A percentile compares a stretch with the other conserved stretches of the same genome.
Conservation (phyloP, 169 alveolate genomes). For the Eimeria zaria region DNA sequence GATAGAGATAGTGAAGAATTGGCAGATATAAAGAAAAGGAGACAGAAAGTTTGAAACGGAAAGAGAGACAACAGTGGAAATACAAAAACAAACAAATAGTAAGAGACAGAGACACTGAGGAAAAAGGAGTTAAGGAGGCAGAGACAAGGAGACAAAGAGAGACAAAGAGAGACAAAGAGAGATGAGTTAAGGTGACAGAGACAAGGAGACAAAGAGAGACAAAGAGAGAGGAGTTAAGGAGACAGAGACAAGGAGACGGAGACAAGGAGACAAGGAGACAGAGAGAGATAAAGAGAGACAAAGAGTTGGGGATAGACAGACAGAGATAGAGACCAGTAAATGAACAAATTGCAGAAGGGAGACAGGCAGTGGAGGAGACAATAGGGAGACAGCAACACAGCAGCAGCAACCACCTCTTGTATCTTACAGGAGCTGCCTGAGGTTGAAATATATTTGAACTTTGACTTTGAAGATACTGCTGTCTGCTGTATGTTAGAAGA, state of each 20-base stretch:
- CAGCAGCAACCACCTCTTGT: not conserved
- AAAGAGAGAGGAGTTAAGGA: not conserved
- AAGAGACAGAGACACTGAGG: not conserved
- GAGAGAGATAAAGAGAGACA: not conserved
- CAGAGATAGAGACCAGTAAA: not conserved
- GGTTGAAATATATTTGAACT: slow-evolving; percentile 7
- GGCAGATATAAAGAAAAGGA: too few species aligned
- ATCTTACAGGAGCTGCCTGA: not conserved
- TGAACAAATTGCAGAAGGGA: not conserved
- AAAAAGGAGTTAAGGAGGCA: not conserved
- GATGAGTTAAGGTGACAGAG: not conserved
- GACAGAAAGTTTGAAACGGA: too few species aligned
- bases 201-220: not conserved
- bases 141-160: not conserved
- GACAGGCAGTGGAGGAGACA: not conserved
- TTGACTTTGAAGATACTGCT: slow-evolving; percentile 23
- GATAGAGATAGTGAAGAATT: too few species aligned
- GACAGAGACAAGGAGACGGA: not conserved
- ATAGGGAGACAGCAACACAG: not conserved
- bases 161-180: not conserved
- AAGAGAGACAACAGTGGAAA: not conserved
- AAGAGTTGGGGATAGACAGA: not conserved
- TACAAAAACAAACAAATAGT: not conserved
- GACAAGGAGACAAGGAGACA: not conserved
- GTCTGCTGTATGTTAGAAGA: slow-evolving; percentile 28